These are phyloP conservation scores for Claviceps capensis DNA, from an alignment of 2,329 filamentous ascomycete species.

Conservation along the genomic window DNA sequence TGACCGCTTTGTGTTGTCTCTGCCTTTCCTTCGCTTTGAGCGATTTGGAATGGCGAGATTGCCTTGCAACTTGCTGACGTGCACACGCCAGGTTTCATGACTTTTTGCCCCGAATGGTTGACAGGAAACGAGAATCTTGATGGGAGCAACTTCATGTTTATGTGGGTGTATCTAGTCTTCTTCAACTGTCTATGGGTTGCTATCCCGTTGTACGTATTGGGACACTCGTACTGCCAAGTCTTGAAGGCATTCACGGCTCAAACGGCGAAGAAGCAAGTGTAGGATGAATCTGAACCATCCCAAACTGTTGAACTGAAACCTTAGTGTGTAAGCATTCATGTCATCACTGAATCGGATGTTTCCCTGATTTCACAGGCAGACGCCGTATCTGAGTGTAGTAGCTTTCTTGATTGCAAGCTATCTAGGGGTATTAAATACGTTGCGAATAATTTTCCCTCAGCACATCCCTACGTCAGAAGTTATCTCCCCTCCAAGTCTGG, in stretches of 20 bases:
- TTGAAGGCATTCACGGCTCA: no score
- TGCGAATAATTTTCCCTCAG: neutral
- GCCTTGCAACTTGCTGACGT: neutral
- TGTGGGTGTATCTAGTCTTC: slow-evolving; percentile 48
- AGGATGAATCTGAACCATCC: no score
- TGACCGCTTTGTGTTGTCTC: no score
- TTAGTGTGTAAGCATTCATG: no score
- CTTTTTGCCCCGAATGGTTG: slow-evolving; percentile 57
- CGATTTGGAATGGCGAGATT: no score
- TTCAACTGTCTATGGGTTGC: slow-evolving; percentile 55
- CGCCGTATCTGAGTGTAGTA: neutral
- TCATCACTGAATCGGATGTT: no score
- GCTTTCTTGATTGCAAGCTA: slow-evolving; percentile 1
- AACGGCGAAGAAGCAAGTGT: no score
- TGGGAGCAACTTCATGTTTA: slow-evolving; percentile 53
- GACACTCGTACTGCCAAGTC: no score
- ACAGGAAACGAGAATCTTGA: slow-evolving; percentile 48
- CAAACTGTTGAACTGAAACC: no score
- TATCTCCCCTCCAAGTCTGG: neutral
- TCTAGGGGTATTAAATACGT: slow-evolving; percentile 7
- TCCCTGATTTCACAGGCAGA: slow-evolving; percentile 22
- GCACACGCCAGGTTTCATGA: slow-evolving; percentile 46
- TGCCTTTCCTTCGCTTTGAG: no score
- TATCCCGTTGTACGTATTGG: slow-evolving; percentile 29
- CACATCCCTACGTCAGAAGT: neutral